phyloP scores from a whole-genome alignment of 495 filamentous ascomycete genomes.

The Lophium mytilinum region DNA sequence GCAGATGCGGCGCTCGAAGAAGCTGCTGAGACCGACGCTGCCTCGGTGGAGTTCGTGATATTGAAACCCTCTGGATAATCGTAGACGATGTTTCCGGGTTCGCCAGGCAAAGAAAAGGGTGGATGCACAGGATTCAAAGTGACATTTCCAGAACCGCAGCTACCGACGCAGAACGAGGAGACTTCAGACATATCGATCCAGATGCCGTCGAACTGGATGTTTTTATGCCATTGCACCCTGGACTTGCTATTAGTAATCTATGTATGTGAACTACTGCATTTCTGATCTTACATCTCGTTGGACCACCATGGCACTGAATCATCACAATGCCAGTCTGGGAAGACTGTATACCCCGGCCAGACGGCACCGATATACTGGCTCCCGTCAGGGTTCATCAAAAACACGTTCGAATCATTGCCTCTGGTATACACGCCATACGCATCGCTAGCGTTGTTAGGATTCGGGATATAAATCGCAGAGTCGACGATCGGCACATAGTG shows the following conservation, averaged over 20 bases:
- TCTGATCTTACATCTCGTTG: conserved; percentile 46
- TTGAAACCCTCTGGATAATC: conserved; percentile 68
- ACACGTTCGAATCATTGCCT: conserved; percentile 54
- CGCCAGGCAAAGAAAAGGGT: conserved; percentile 58
- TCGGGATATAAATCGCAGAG: conserved; percentile 68
- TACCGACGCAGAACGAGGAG: conserved; percentile 74
- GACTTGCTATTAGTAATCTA: background rate
- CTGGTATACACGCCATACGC: conserved; percentile 60
- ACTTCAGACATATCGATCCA: conserved; percentile 45
- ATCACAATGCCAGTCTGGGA: conserved; percentile 52
- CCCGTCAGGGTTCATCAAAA: conserved; percentile 56
- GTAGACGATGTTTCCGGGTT: conserved; percentile 48
- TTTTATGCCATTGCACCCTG: conserved; percentile 22
- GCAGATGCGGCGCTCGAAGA: conserved; percentile 46
- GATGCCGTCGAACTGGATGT: conserved; percentile 45
- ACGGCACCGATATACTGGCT: conserved; percentile 56
- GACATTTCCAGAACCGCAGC: conserved; percentile 62
- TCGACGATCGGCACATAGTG: conserved; percentile 85
- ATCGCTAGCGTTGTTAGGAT: conserved; percentile 63
- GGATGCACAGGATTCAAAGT: conserved; percentile 64
- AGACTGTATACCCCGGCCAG: conserved; percentile 59
- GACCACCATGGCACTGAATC: conserved; percentile 62
- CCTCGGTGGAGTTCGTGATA: conserved; percentile 61
- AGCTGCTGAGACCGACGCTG: conserved; percentile 48
- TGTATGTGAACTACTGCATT: conserved; percentile 4